Conservation (phyloP, 108 stramenopile genomes). For the Skeletonema potamos region DNA sequence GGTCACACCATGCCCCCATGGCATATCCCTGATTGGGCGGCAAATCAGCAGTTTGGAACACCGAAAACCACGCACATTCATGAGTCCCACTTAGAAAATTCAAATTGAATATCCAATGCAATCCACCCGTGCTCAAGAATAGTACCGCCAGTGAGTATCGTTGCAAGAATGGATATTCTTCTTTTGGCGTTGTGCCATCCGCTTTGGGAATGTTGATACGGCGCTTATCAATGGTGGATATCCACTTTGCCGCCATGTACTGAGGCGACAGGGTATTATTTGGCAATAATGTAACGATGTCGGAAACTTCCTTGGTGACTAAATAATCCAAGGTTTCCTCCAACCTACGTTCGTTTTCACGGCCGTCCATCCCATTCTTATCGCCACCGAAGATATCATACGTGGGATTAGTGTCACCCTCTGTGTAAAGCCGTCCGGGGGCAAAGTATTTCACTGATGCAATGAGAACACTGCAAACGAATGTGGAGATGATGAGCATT, state of each 20-base stretch:
- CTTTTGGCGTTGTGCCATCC: not conserved
- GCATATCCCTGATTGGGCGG: not conserved
- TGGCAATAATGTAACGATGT: not conserved
- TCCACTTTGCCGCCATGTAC: constrained; percentile 32
- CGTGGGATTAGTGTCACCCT: not conserved
- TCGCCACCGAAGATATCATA: not conserved
- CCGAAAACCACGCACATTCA: constrained; percentile 33
- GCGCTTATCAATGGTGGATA: constrained; percentile 14
- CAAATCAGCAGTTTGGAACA: not conserved
- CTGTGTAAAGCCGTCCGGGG: not conserved
- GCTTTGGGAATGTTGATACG: not conserved
- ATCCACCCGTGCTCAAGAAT: constrained; percentile 31
- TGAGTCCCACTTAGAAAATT: constrained; percentile 27
- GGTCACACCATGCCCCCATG: not conserved
- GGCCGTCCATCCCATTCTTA: constrained; percentile 18
- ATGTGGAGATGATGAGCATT: constrained; percentile 7
- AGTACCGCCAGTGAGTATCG: constrained; percentile 35
- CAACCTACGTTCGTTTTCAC: constrained; percentile 18
- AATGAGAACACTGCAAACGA: constrained; percentile 16
- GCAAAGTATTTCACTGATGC: constrained; percentile 1
- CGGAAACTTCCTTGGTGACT: constrained; percentile 5
- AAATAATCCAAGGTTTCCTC: constrained; percentile 30
- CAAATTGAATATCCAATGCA: constrained; percentile 1
- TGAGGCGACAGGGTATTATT: constrained; percentile 17
- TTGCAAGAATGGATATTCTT: constrained; percentile 40